Percentiles rank a stretch among this genome's conserved stretches.
phyloP scores from a whole-genome alignment of 306 rosid species.

The Lathyrus oleraceus region DNA sequence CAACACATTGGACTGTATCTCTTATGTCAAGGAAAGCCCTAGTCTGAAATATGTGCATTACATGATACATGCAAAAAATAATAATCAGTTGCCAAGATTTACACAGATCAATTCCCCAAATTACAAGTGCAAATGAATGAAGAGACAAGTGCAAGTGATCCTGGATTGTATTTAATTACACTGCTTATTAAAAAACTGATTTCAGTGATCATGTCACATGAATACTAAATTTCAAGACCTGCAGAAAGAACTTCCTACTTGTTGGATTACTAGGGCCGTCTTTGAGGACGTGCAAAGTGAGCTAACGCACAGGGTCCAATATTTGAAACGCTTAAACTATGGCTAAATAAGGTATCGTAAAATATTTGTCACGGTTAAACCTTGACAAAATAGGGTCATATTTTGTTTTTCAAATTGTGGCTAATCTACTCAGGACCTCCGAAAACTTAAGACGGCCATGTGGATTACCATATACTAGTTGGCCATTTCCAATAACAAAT shows the following conservation, averaged over 20 bases:
- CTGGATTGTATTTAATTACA: background rate
- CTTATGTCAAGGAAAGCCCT: slow-evolving; percentile 95
- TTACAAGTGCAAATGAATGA: background rate
- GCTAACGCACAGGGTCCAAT: too few species aligned
- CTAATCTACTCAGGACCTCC: too few species aligned
- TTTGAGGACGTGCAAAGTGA: too few species aligned
- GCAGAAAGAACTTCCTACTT: background rate
- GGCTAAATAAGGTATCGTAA: too few species aligned
- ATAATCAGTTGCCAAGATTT: slow-evolving; percentile 22
- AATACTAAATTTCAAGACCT: background rate
- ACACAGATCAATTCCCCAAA: slow-evolving; percentile 13
- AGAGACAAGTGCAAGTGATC: background rate
- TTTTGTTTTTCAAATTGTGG: too few species aligned
- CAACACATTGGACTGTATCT: slow-evolving; percentile 94
- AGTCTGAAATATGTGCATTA: slow-evolving; percentile 60
- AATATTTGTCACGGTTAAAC: too few species aligned
- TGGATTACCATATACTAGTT: background rate
- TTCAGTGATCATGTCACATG: background rate
- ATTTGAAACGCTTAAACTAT: too few species aligned
- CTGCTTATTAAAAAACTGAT: background rate
- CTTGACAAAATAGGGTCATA: too few species aligned
- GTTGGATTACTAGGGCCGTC: background rate
- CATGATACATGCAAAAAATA: slow-evolving; percentile 9
- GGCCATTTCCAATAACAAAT: background rate
- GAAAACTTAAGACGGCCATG: too few species aligned